Conservation (phyloP, 257 asterid species). For the Leonotis leonurus region DNA sequence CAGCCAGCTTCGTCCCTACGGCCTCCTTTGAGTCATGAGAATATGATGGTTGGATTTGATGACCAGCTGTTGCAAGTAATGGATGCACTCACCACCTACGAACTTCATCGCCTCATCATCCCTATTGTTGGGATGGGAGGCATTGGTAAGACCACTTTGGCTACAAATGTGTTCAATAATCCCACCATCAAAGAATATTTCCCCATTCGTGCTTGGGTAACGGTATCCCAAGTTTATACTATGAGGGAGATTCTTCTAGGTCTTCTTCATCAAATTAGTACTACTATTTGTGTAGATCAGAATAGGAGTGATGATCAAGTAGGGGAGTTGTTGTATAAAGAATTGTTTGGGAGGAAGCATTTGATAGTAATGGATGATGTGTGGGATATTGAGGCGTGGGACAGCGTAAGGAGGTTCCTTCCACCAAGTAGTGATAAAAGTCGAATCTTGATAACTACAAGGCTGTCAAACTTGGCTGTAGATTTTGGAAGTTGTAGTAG, state of each 20-base stretch:
- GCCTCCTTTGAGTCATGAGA: neutral
- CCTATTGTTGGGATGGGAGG: slow-evolving; percentile 19
- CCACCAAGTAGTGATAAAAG: slow-evolving; percentile 11
- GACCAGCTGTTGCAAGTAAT: slow-evolving; percentile 6
- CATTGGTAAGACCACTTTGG: slow-evolving; percentile 16
- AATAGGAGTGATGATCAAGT: slow-evolving; percentile 1
- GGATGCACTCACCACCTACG: neutral
- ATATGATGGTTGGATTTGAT: slow-evolving; percentile 7
- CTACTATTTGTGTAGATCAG: neutral
- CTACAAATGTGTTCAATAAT: slow-evolving; percentile 1
- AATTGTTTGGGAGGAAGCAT: slow-evolving; percentile 12
- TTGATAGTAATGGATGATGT: slow-evolving; percentile 23
- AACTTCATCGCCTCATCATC: neutral
- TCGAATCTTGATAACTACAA: slow-evolving; percentile 23
- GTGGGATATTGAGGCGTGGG: slow-evolving; percentile 19
- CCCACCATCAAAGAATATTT: slow-evolving; percentile 1
- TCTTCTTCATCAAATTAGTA: slow-evolving; percentile 3
- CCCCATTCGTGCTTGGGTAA: slow-evolving; percentile 11
- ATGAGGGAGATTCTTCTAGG: slow-evolving; percentile 4
- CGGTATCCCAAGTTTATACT: slow-evolving; percentile 7
- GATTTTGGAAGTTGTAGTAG: neutral
- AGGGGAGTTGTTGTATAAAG: slow-evolving; percentile 7
- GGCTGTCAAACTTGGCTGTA: slow-evolving; percentile 13
- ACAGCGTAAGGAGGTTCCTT: neutral
- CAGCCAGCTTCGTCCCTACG: neutral